Evolutionary conservation across 2,329 filamentous ascomycete species (phyloP).

Genomic region (Diaporthe velutina): DNA sequence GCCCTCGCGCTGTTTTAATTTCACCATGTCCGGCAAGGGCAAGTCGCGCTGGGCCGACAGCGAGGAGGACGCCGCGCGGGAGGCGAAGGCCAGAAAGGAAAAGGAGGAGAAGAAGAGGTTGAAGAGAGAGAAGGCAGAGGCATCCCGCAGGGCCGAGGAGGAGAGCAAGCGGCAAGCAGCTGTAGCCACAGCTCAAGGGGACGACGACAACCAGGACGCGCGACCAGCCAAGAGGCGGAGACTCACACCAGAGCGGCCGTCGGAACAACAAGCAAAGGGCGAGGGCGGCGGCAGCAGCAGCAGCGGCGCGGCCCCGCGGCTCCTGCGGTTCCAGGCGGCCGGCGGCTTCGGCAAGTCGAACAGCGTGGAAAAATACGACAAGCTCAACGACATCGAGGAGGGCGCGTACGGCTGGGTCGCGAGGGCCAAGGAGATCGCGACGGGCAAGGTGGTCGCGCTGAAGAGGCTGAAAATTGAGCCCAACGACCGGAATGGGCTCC

Average conservation of each 20-base stretch:
- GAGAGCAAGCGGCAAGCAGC: conserved; percentile 45
- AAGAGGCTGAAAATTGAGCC: conserved; percentile 94
- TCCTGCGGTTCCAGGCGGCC: conserved; percentile 77
- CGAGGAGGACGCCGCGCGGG: conserved; percentile 82
- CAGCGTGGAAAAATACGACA: conserved; percentile 89
- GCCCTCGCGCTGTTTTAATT: neutral
- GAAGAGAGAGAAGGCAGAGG: conserved; percentile 77
- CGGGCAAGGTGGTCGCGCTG: conserved; percentile 86
- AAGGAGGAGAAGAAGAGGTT: conserved; percentile 90
- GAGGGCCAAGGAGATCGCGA: conserved; percentile 79
- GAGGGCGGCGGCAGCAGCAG: conserved; percentile 44
- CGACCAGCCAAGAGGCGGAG: conserved; percentile 74
- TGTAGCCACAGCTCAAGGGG: conserved; percentile 43
- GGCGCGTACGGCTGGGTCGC: conserved; percentile 97
- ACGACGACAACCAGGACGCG: conserved; percentile 50
- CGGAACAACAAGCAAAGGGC: conserved; percentile 45
- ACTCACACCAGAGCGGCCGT: conserved; percentile 61
- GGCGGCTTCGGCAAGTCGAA: conserved; percentile 78
- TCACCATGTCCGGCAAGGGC: conserved; percentile 69
- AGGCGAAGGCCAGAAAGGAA: conserved; percentile 80
- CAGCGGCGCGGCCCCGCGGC: conserved; percentile 55
- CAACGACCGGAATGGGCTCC: conserved; percentile 80
- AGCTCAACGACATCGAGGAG: conserved; percentile 97
- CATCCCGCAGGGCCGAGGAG: conserved; percentile 74
- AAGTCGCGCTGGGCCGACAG: conserved; percentile 91